Base-by-base conservation (phyloP, 2,329 filamentous ascomycete genomes). In the Pseudogymnoascus destructans region DNA sequence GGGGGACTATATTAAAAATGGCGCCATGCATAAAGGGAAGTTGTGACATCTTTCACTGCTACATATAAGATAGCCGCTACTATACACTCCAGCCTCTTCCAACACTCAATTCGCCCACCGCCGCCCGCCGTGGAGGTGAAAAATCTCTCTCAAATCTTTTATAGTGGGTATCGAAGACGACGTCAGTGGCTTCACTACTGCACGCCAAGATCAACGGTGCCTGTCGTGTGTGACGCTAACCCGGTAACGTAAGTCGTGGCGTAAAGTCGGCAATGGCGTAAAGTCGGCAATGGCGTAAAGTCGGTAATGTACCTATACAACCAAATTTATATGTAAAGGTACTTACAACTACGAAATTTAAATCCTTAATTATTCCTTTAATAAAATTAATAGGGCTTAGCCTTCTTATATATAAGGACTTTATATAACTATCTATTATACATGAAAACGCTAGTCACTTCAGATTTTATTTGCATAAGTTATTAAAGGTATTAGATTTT, bases 151-250 rank as follows among this genome's bases (percentile, higher is more conserved):
- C 10, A n/a, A 52, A 52, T 27, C 23, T 52, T 52, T 52, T 52
- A 52, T 52, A 52, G 42, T 52, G 42, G 42, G 23, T 52, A 49
- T 52, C 15, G n/a, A 30, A 11, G 42, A 13, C 11, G 23, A 52
- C 11, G 42, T 52, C 23, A 23, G 42, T 52, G 42, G 42, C 42
- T 52, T 52, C 3, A 52, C 42, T 52, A 52, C 42, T 52, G 42
- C 23, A 27, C 42, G 42, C 23, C 13, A 30, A 52, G 42, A 30
- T 10, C 42, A 15, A 52, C 42, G 23, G 23, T 27, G 21, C 42
- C 42, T 27, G 42, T 27, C 42, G 13, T 25, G 42, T 52, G 23
- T 9, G 23, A 52, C 23, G 23, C 42, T 30, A 27, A 49, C 42
- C 23, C 23, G 11, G n/a, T 27, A 30, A 30, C 9, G 27, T 30